These are phyloP conservation scores for Dryas integrifolia DNA, from an alignment of 331 rosid genomes.

Conservation along the genomic window DNA sequence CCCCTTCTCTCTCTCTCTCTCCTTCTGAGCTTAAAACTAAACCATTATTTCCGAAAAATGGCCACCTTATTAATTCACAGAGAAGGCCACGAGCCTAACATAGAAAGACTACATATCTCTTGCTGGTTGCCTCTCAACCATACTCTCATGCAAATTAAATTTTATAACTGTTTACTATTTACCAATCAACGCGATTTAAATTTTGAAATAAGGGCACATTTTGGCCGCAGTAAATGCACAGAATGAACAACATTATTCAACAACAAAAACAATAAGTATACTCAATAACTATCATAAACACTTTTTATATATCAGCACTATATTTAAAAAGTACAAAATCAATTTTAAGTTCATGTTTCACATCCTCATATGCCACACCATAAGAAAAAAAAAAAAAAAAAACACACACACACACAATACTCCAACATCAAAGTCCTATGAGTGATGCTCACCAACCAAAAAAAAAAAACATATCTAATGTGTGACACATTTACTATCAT, in stretches of 20 bases:
- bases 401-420: neutral
- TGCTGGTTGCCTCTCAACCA: neutral
- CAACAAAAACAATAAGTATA: neutral
- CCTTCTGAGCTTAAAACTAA: neutral
- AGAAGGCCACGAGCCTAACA: neutral
- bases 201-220: neutral
- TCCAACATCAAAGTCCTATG: neutral
- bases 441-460: neutral
- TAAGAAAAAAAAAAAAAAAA: neutral
- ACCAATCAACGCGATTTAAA: neutral
- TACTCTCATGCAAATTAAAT: neutral
- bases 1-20: too few species aligned
- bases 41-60: neutral
- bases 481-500: neutral
- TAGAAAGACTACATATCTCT: neutral
- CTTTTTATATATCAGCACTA: neutral
- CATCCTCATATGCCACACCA: too few species aligned
- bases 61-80: neutral
- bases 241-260: neutral
- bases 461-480: neutral
- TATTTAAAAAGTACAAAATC: neutral
- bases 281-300: neutral
- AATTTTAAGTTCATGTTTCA: neutral
- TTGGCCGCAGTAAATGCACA: neutral
- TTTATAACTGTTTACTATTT: neutral